Base-by-base conservation (phyloP, 1,284 basidiomycete genomes). In the Puccinia polysora region DNA sequence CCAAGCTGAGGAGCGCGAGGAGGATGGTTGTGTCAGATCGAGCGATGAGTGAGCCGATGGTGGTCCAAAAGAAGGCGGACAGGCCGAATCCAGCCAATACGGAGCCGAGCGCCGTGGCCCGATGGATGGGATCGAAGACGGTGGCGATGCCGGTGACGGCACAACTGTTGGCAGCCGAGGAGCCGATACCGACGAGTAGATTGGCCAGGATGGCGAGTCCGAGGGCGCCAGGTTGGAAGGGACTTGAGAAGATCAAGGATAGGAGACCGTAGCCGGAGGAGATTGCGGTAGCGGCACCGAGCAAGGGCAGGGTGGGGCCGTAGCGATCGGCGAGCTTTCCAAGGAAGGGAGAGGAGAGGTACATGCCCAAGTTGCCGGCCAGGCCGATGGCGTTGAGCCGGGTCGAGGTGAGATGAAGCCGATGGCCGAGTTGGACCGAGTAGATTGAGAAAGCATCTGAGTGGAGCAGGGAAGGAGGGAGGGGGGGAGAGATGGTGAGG, bases 361-460 rank as follows among this genome's bases (percentile, higher is more conserved):
- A 70, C 68, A 70, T 70, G n/a, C 68, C 68, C 45, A 60, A 7
- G 36, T 70, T 70, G 5, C 56, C 68, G 2, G 58, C 38, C 12
- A 70, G 12, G 3, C 68, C 68, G 14, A 70, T 62, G 12, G 47
- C 58, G 28, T 70, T 70, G 12, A 70, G 30, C 14, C 30, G 10
- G n/a, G 58, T 70, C 4, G 68, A 47, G 14, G 68, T 52, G 20
- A 70, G 49, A 28, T 70, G 25, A 18, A 70, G 68, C 34, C n/a
- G 50, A 6, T 70, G 55, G 20, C 55, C 68, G 14, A 70, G 56
- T 45, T 70, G 68, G 10, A 58, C 40, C 10, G 56, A 52, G 20
- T 70, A 70, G 23, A 56, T 56, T 25, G 68, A 70, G 28, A 70
- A 70, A 8, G 68, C 68, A 70, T 70, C 68, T 70, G 36, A 12